Conservation (phyloP, 1,139 yeast species). For the Pichia sp. region DNA sequence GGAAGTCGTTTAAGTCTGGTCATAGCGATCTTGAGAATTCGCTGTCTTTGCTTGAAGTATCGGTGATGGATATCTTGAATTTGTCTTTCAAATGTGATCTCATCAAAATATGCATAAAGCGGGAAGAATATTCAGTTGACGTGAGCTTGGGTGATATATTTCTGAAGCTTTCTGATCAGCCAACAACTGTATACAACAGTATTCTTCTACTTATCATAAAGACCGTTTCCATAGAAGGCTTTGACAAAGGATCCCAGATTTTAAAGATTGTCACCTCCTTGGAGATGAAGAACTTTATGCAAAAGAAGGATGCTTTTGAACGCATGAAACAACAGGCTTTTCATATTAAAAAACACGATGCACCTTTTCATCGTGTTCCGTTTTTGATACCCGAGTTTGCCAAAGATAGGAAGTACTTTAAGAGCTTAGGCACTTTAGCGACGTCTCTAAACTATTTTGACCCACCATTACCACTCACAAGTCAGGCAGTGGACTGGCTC, state of each 20-base stretch:
- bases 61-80: constrained; percentile 62
- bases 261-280: constrained; percentile 45
- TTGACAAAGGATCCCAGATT: constrained; percentile 19
- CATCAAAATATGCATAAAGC: constrained; percentile 28
- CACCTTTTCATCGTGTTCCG: constrained; percentile 74
- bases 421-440: constrained; percentile 43
- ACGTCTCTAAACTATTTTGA: constrained; percentile 63
- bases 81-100: constrained; percentile 41
- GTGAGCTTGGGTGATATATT: constrained; percentile 30
- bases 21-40: constrained; percentile 72
- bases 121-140: constrained; percentile 13
- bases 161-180: constrained; percentile 57
- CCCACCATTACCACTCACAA: constrained; percentile 54
- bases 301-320: constrained; percentile 41
- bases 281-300: constrained; percentile 51
- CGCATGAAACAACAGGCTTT: constrained; percentile 50
- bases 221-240: constrained; percentile 32
- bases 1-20: constrained; percentile 50
- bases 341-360: constrained; percentile 67
- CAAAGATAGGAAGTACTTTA: constrained; percentile 33
- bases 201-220: constrained; percentile 48
- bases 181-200: constrained; percentile 58
- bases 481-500: constrained; percentile 34
- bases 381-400: constrained; percentile 52
- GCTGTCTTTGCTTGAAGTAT: constrained; percentile 47